phyloP scores from a whole-genome alignment of 2,329 filamentous ascomycete genomes.

The Pseudogymnoascus pannorum region DNA sequence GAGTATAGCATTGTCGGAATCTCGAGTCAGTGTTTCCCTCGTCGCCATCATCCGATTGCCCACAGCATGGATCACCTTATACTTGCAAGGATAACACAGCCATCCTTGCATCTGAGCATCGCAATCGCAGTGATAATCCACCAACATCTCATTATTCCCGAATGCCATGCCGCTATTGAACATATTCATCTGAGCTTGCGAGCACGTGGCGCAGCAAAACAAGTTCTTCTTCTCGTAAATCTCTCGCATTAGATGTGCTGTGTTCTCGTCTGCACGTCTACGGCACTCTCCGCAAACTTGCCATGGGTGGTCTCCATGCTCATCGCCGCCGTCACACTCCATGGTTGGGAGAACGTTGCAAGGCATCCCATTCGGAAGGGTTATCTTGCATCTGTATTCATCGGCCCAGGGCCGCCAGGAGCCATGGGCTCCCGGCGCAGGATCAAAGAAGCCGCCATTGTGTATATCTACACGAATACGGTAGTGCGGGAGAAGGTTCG shows the following conservation, averaged over 20 bases:
- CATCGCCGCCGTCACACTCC: not conserved
- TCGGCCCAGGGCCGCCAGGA: not conserved
- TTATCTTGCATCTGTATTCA: not conserved
- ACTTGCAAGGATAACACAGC: not conserved
- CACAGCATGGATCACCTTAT: not conserved
- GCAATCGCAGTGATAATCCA: not conserved
- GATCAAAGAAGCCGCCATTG: not conserved
- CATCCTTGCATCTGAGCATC: not conserved
- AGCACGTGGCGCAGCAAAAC: not conserved
- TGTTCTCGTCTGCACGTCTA: not conserved
- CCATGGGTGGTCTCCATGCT: not conserved
- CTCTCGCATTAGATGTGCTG: not conserved
- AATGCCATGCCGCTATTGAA: not conserved
- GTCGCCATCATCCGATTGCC: not conserved
- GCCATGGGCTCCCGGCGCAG: not conserved
- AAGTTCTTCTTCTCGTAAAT: not conserved
- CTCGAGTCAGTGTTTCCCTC: not conserved
- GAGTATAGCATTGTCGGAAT: not conserved
- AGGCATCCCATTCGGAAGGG: not conserved
- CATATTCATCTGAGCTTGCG: not conserved
- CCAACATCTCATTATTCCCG: not conserved
- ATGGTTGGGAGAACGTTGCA: not conserved
- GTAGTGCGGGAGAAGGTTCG: not conserved
- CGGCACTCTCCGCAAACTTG: not conserved
- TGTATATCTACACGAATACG: not conserved